These are phyloP conservation scores for Exophiala mesophila DNA, from an alignment of 2,329 filamentous ascomycete genomes.

Conservation along the genomic window DNA sequence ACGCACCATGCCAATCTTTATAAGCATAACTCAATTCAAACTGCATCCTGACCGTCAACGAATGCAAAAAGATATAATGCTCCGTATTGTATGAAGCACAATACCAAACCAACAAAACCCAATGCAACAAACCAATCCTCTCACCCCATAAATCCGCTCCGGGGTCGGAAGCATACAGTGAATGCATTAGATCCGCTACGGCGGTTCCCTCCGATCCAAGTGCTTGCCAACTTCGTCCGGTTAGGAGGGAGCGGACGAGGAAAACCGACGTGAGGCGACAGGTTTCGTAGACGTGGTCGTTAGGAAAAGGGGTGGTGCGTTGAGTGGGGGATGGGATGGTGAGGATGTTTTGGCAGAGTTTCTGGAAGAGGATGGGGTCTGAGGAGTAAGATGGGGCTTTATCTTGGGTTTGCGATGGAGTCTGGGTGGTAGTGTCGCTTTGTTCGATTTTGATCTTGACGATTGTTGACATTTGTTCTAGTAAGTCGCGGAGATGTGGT, in stretches of 20 bases:
- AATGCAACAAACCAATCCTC: conserved; percentile 14
- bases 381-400: too few relatives aligned
- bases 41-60: conserved; percentile 6
- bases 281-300: conserved; percentile 13
- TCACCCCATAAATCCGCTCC: conserved; percentile 9
- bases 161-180: conserved; percentile 11
- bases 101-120: conserved; percentile 13
- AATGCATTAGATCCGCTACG: conserved; percentile 3
- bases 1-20: conserved; percentile 14
- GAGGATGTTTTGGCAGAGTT: conserved; percentile 7
- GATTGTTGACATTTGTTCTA: conserved; percentile 13
- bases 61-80: conserved; percentile 10
- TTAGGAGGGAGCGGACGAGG: conserved; percentile 10
- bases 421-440: neutral
- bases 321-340: conserved; percentile 8
- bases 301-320: conserved; percentile 4
- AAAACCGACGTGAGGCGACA: conserved; percentile 14
- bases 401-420: too few relatives aligned
- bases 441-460: conserved; percentile 12
- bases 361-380: neutral
- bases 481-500: conserved; percentile 5
- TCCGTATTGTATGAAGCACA: conserved; percentile 12
- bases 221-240: conserved; percentile 1
- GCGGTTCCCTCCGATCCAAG: conserved; percentile 3
- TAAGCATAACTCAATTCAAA: conserved; percentile 14